Percentiles rank a stretch among this genome's conserved stretches.
phyloP scores from a whole-genome alignment of 768 basidiomycete genomes.

The Jaapia argillacea region DNA sequence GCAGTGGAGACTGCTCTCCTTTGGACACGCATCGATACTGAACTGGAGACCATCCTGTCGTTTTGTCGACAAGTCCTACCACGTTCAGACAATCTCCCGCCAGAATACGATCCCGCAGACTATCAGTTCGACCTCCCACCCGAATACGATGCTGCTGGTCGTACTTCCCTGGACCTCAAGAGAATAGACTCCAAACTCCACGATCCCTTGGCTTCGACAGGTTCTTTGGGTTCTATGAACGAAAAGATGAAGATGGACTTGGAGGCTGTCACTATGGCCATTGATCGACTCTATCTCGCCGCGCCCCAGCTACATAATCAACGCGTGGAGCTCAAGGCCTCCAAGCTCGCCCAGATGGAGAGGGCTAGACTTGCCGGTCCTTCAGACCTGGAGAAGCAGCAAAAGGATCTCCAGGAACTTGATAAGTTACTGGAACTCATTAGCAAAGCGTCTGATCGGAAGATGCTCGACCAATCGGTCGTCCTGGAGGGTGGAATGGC shows the following conservation, averaged over 20 bases:
- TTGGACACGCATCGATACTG: conserved; percentile 66
- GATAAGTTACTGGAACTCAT: conserved; percentile 66
- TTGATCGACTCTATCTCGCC: conserved; percentile 78
- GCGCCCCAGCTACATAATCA: conserved; percentile 89
- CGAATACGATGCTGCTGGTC: conserved; percentile 17
- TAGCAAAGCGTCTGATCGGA: conserved; percentile 59
- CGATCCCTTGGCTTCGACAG: not conserved
- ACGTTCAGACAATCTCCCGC: conserved; percentile 32
- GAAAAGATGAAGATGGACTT: conserved; percentile 86
- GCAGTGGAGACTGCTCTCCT: conserved; percentile 54
- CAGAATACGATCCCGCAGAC: conserved; percentile 13
- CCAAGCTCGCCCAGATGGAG: conserved; percentile 67
- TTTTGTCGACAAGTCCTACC: conserved; percentile 40
- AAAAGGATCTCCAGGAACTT: conserved; percentile 38
- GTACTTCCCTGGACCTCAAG: not conserved
- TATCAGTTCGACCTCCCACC: conserved; percentile 15
- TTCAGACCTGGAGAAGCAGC: conserved; percentile 23
- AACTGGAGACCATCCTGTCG: conserved; percentile 57
- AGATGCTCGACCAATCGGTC: conserved; percentile 61
- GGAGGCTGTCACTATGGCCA: conserved; percentile 77
- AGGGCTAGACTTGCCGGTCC: conserved; percentile 42
- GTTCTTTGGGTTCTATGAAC: conserved; percentile 19
- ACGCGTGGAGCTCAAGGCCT: conserved; percentile 76
- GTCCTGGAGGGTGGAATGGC: conserved; percentile 53
- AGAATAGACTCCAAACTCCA: not conserved